These are phyloP conservation scores for Rhizopogon vinicolor DNA, from an alignment of 768 basidiomycete genomes.

Conservation along the genomic window DNA sequence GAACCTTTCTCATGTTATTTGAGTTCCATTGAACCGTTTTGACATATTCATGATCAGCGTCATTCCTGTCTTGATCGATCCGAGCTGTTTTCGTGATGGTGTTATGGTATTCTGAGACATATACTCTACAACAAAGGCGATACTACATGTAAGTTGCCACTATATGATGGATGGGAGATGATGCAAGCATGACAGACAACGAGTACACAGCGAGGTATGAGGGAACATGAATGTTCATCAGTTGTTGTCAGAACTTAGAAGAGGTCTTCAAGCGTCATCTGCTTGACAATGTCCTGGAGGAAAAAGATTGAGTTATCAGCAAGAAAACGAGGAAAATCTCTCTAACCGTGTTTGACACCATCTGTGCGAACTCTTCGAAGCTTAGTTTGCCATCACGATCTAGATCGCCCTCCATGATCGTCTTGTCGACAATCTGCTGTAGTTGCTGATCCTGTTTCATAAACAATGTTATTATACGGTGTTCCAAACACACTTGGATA, in stretches of 20 bases:
- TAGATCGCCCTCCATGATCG: constrained; percentile 99
- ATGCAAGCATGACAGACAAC: background rate
- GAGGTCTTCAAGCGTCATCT: constrained; percentile 95
- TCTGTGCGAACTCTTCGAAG: constrained; percentile 95
- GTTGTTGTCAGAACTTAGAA: constrained; percentile 43
- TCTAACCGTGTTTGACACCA: constrained; percentile 93
- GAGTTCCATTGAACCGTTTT: background rate
- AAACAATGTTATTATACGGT: background rate
- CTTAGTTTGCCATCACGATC: constrained; percentile 96
- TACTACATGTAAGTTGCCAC: constrained; percentile 2
- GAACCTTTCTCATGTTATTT: background rate
- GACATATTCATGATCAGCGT: background rate
- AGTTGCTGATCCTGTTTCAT: constrained; percentile 83
- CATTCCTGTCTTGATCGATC: background rate
- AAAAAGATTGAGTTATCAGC: constrained; percentile 6
- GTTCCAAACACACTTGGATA: background rate
- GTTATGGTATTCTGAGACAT: background rate
- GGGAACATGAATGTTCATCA: background rate
- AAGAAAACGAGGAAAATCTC: background rate
- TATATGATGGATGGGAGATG: background rate
- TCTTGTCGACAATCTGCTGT: constrained; percentile 99
- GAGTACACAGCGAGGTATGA: background rate
- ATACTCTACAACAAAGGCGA: background rate
- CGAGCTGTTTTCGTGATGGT: background rate
- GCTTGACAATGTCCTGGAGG: constrained; percentile 91